Conservation (phyloP, 2,329 filamentous ascomycete species). For the Xylaria arbuscula region DNA sequence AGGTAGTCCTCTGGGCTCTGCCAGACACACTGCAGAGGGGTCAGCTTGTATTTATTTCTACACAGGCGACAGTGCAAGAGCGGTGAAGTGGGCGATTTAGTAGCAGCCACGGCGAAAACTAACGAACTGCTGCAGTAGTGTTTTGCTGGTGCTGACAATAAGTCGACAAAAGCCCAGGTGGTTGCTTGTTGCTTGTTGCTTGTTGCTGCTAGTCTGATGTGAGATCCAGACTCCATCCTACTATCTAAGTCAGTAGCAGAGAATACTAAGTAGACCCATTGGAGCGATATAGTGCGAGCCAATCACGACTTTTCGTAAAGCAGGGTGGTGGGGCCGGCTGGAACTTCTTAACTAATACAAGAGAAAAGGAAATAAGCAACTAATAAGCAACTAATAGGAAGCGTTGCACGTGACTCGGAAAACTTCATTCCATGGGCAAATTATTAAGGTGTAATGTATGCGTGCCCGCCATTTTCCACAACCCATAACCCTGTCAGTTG, state of each 20-base stretch:
- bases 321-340: conserved; percentile 36
- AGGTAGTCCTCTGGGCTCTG: background rate
- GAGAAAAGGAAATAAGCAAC: conserved; percentile 11
- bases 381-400: conserved; percentile 6
- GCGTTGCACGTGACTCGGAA: conserved; percentile 24
- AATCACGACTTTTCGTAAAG: conserved; percentile 19
- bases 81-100: conserved; percentile 8
- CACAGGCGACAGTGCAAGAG: conserved; percentile 5
- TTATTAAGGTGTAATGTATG: conserved; percentile 1
- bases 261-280: background rate
- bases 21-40: conserved; percentile 3
- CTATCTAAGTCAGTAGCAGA: too few relatives aligned
- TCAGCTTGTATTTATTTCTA: conserved; percentile 24
- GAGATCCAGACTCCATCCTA: conserved; percentile 12
- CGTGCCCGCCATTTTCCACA: background rate
- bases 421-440: conserved; percentile 32
- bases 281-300: conserved; percentile 4
- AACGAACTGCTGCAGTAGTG: conserved; percentile 28
- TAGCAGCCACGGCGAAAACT: background rate
- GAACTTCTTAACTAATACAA: background rate
- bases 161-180: background rate
- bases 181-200: background rate
- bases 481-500: background rate
- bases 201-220: conserved; percentile 25
- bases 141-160: conserved; percentile 19